Evolutionary conservation across 495 filamentous ascomycete genomes (phyloP), one percentile per base, ranked within the genome.

Genomic region (Physcia stellaris): DNA sequence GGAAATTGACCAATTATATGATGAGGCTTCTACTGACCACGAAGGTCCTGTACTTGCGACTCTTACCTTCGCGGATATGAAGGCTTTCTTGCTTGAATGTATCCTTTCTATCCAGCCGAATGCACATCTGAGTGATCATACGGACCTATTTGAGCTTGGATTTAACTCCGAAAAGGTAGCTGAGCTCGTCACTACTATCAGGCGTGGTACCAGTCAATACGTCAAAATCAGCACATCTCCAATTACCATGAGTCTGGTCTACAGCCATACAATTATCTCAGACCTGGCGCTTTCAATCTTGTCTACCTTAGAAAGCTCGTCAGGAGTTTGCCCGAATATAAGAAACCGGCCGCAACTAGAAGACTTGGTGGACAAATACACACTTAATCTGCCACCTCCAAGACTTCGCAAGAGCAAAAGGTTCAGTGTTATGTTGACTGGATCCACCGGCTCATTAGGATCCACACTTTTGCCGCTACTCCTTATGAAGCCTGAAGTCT

Each of bases 1-100:
- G 4, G 70, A 75, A 42, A 69, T 79, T 36, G 59, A 73, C 20
- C 45, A 52, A 7, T 45, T 75, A 4, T 77, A 73, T 36, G 16
- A 22, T n/a, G 13, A 6, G 9, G 24, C 34, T 6, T 13, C 32
- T 36, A 12, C 10, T 30, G 24, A 22, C 18, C 13, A 5, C 21
- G 9, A 27, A 26, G 2, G 35, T 26, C 21, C 20, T 4, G 11
- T n/a, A 21, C 7, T n/a, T 17, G 28, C n/a, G n/a, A n/a, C n/a
- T n/a, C n/a, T 15, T n/a, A 11, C n/a, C 33, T 2, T 27, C n/a
- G n/a, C n/a, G n/a, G n/a, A n/a, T n/a, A n/a, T 47, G 20, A 24
- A 21, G 18, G 24, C 12, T 3, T 31, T 36, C 10, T 18, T 47
- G 10, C 13, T 15, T 32, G 26, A 24, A 12, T 24, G 36, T 24